Evolutionary conservation across 306 rosid genomes (phyloP), one percentile per base, ranked within the genome.

Genomic region (Senna siamea): DNA sequence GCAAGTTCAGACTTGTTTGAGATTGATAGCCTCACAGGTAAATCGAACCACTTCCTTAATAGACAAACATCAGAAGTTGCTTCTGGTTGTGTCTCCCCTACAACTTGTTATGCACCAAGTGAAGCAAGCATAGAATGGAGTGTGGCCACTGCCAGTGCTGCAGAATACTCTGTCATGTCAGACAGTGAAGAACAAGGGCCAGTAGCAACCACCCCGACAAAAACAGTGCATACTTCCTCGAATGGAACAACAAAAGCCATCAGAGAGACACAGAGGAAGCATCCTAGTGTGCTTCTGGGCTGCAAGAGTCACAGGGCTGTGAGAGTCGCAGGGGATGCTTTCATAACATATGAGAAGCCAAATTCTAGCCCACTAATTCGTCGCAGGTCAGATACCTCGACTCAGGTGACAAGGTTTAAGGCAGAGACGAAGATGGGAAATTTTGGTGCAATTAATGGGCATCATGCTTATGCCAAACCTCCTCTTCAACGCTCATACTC

Each of bases 101-200:
- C 92, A 15, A 77, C 66, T 37, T 74, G 89, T 65, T 94, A 94
- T 58, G 95, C 96, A 26, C 98, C 97, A 15, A 94, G 98, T 40
- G 98, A 94, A 77, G 97, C 91, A 5, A 91, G 98, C 85, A 91
- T 94, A 23, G 96, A 91, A 19, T 94, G 98, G 98, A 91, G 97
- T 75, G 96, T 94, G 68, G 87, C 77, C 68, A 94, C 98, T 13
- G 95, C 93, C 7, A 94, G 97, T 70, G 95, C 87, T 18, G 94
- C 88, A 52, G 94, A 89, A 61, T 80, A 66, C 69, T 80, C 93
- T 8, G 82, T 54, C 8, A 56, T 83, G 85, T 93, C 96, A 26
- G 98, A 93, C 34, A 83, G 47, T 60, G 96, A 93, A 47, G 98
- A 93, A 41, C 84, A 74, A 34, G 78, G 70, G 67, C 30, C 40